Evolutionary conservation across 2,329 filamentous ascomycete genomes (phyloP), one percentile per base, ranked within the genome.

Genomic region (Lachnellula willkommii): DNA sequence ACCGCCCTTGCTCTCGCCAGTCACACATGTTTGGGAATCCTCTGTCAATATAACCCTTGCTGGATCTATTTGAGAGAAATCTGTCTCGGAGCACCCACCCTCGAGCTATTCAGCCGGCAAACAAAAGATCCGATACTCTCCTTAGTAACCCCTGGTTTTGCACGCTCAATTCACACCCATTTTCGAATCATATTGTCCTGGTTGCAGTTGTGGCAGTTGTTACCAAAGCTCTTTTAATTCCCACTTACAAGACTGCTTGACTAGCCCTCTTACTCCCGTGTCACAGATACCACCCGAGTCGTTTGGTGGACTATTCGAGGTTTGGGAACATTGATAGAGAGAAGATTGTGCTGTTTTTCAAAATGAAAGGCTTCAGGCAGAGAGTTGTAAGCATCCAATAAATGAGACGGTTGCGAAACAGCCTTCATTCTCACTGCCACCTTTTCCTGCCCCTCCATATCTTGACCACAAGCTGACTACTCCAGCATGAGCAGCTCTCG

Each of bases 281-380:
- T 24, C 22, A 7, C 48, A 35, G n/a, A 15, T 28, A 28, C 45
- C 32, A 12, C 6, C 14, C 7, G 48, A 39, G 35, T 26, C 26
- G 15, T 20, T 49, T 26, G 47, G 47, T 43, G 32, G 32, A 35
- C n/a, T 26, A 50, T 26, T 37, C 39, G 32, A 39, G 17, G 53
- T 17, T 20, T 22, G 32, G 35, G 28, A 47, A 39, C 14, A 39
- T 20, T 46, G 36, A 48, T 32, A 37, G 36, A 39, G n/a, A 52
- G 54, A 58, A 53, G 49, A 45, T 9, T 24, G 28, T 20, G 45
- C 28, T 43, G 24, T 28, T 24, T 36, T 35, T 55, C 75, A 88
- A 81, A 76, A 96, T 97, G 93, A 96, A 96, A 80, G 89, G 90
- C 74, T 95, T 97, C 76, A 89, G 91, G 77, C 90, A 95, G 81